phyloP scores from a whole-genome alignment of 352 stramenopile species.

The Peronosclerospora sorghi region DNA sequence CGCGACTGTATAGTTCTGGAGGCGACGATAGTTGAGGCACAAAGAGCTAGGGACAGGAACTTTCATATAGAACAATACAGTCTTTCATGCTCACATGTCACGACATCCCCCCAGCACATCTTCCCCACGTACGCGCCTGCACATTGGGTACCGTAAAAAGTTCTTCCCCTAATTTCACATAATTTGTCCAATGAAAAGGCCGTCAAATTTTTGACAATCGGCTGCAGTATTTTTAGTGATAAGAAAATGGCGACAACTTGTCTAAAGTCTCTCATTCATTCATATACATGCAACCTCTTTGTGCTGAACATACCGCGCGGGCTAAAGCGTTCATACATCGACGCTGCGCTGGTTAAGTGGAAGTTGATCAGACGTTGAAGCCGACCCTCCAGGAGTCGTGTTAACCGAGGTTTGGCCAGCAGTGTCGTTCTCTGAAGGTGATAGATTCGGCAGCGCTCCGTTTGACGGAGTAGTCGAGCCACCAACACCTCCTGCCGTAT shows the following conservation, averaged over 20 bases:
- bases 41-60: too few species aligned
- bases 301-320: constrained; percentile 4
- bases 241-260: constrained; percentile 4
- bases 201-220: too few species aligned
- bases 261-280: constrained; percentile 17
- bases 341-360: constrained; percentile 66
- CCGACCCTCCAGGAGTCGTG: constrained; percentile 9
- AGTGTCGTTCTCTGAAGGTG: constrained; percentile 33
- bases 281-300: constrained; percentile 16
- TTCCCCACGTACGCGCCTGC: too few species aligned
- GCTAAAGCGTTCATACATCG: constrained; percentile 38
- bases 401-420: constrained; percentile 16
- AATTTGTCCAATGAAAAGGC: too few species aligned
- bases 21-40: too few species aligned
- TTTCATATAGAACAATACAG: too few species aligned
- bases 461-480: constrained; percentile 10
- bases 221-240: too few species aligned
- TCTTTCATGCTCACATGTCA: too few species aligned
- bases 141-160: too few species aligned
- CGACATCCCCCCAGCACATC: too few species aligned
- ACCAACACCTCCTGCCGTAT: constrained; percentile 1
- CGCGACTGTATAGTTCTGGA: too few species aligned
- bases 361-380: constrained; percentile 46
- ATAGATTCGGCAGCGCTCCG: constrained; percentile 26
- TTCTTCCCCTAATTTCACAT: too few species aligned